Evolutionary conservation across 306 rosid genomes (phyloP).

Genomic region (Begonia loranthoides): DNA sequence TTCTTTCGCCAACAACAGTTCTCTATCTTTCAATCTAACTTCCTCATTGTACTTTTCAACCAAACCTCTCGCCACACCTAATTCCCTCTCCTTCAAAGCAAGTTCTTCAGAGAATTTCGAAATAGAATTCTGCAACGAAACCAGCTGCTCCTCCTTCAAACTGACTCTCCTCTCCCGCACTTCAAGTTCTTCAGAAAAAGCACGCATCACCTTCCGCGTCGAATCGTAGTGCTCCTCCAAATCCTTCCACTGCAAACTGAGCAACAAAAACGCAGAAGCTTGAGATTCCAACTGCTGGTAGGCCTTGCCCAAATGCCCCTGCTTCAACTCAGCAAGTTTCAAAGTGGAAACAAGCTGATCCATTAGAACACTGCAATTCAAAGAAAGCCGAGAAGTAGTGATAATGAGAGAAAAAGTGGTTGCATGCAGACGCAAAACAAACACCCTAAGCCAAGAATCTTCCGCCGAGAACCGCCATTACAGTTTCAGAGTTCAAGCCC

Average conservation of each 20-base stretch:
- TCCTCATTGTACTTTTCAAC: neutral
- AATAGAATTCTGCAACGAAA: neutral
- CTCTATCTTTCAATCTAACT: neutral
- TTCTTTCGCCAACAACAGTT: neutral
- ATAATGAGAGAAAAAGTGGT: too few species aligned
- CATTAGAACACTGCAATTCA: conserved; percentile 5
- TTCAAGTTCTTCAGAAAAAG: conserved; percentile 4
- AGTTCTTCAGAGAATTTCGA: neutral
- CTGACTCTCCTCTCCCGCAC: conserved; percentile 10
- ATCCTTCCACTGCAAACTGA: conserved; percentile 34
- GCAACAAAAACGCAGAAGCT: conserved; percentile 15
- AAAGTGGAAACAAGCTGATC: conserved; percentile 13
- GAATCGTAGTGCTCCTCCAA: conserved; percentile 32
- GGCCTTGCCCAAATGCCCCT: conserved; percentile 11
- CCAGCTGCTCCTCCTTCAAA: conserved; percentile 12
- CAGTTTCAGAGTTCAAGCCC: too few species aligned
- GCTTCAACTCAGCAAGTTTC: conserved; percentile 20
- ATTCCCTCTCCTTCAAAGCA: conserved; percentile 9
- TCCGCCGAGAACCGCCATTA: too few species aligned
- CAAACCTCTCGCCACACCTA: neutral
- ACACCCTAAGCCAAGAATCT: too few species aligned
- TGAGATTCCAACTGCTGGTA: conserved; percentile 19
- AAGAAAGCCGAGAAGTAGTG: too few species aligned
- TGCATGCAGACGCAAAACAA: too few species aligned
- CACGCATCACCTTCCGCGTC: conserved; percentile 3